Evolutionary conservation across 768 basidiomycete species (phyloP).

Genomic region (Xerocomellus amylosporus): DNA sequence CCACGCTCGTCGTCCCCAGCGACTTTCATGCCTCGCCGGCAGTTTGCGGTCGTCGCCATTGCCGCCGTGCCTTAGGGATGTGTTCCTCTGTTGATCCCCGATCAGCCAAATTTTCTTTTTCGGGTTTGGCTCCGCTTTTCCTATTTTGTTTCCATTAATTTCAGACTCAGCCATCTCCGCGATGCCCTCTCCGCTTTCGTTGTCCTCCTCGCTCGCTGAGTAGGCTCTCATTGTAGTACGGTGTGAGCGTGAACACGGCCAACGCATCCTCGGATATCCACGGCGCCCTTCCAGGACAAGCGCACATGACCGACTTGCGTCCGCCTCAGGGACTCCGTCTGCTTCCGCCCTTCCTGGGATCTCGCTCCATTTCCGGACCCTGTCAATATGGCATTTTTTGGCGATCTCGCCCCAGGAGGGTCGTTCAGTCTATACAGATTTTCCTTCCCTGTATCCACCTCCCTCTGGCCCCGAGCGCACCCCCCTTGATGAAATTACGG

Average conservation of each 20-base stretch:
- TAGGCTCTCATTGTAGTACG: not conserved
- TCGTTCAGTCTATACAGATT: conserved; percentile 5
- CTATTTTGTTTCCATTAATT: conserved; percentile 14
- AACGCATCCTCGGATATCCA: conserved; percentile 18
- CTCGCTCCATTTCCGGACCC: conserved; percentile 25
- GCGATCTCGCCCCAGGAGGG: conserved; percentile 19
- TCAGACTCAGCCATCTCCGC: conserved; percentile 29
- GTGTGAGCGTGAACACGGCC: not conserved
- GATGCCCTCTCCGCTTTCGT: conserved; percentile 15
- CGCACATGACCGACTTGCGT: conserved; percentile 19
- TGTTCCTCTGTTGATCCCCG: conserved; percentile 57
- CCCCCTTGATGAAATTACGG: conserved; percentile 5
- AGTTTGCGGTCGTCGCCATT: conserved; percentile 28
- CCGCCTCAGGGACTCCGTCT: conserved; percentile 25
- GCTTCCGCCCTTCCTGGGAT: conserved; percentile 21
- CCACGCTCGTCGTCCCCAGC: not conserved
- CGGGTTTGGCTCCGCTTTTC: conserved; percentile 33
- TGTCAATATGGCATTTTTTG: conserved; percentile 22
- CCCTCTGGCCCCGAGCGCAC: not conserved
- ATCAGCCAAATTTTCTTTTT: conserved; percentile 46
- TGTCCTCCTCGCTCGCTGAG: conserved; percentile 19
- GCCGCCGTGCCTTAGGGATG: conserved; percentile 32
- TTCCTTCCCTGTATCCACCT: not conserved
- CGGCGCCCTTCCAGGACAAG: not conserved
- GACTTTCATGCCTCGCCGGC: conserved; percentile 20